A percentile compares a stretch with the other conserved stretches of the same genome.
phyloP scores from a whole-genome alignment of 2,329 filamentous ascomycete genomes.

The Aspergillus persii region DNA sequence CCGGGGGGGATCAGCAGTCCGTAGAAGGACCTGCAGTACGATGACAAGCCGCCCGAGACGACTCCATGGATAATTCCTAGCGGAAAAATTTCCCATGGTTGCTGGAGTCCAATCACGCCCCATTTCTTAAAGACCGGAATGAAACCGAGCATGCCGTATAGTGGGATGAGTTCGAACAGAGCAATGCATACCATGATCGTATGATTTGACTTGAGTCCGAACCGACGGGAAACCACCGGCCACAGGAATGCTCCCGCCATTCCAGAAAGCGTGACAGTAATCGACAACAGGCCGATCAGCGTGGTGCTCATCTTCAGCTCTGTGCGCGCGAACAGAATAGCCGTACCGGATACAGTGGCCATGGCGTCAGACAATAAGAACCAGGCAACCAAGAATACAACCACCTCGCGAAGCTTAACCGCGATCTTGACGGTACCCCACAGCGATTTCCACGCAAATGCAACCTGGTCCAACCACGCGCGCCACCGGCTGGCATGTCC shows the following conservation, averaged over 20 bases:
- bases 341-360: constrained; percentile 85
- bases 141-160: constrained; percentile 84
- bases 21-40: constrained; percentile 83
- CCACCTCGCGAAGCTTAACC: constrained; percentile 66
- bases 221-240: constrained; percentile 68
- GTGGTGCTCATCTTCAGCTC: constrained; percentile 79
- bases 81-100: constrained; percentile 91
- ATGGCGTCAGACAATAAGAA: constrained; percentile 88
- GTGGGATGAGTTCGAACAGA: constrained; percentile 83
- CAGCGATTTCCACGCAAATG: constrained; percentile 78
- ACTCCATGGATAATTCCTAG: constrained; percentile 82
- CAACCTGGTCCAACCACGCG: constrained; percentile 66
- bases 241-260: constrained; percentile 83
- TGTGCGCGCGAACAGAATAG: constrained; percentile 89
- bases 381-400: constrained; percentile 83
- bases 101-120: constrained; percentile 76
- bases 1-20: constrained; percentile 87
- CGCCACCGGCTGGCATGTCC: constrained; percentile 29
- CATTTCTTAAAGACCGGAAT: constrained; percentile 70
- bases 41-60: constrained; percentile 78
- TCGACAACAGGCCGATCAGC: constrained; percentile 79
- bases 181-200: constrained; percentile 85
- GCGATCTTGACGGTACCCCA: constrained; percentile 74
- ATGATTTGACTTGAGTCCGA: constrained; percentile 70
- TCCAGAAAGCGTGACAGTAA: constrained; percentile 78